Conservation (phyloP, 345 rosid genomes). For the Turnera subulata region DNA sequence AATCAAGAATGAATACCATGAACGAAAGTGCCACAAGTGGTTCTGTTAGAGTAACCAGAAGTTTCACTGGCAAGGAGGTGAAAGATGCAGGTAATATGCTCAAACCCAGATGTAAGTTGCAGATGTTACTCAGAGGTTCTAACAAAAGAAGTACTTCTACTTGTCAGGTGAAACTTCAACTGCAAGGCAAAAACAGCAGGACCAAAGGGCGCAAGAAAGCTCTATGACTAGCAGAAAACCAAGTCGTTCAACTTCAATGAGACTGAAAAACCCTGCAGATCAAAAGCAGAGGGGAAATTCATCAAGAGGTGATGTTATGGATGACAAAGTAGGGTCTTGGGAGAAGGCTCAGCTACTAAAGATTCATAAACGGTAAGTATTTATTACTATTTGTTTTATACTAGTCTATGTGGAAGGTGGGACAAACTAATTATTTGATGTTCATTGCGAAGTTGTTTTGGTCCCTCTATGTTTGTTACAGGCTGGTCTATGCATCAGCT, state of each 20-base stretch:
- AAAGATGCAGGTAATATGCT: conserved; percentile 15
- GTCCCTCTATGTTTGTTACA: background rate
- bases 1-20: conserved; percentile 17
- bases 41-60: conserved; percentile 9
- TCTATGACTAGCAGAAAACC: conserved; percentile 14
- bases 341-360: conserved; percentile 49
- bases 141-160: background rate
- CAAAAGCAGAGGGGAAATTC: conserved; percentile 17
- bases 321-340: conserved; percentile 59
- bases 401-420: too few species aligned
- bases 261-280: conserved; percentile 12
- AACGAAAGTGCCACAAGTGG: conserved; percentile 13
- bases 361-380: conserved; percentile 43
- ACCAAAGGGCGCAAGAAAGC: conserved; percentile 15
- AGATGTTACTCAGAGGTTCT: conserved; percentile 1
- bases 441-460: background rate
- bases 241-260: conserved; percentile 22
- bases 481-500: too few species aligned
- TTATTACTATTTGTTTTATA: too few species aligned
- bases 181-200: conserved; percentile 10
- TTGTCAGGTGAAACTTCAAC: conserved; percentile 33
- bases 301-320: conserved; percentile 16
- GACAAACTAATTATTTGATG: background rate
- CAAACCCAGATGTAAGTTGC: background rate
- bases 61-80: conserved; percentile 24